Percentiles rank a stretch among this genome's conserved stretches.
Evolutionary conservation across 139 green algal species (phyloP).

Genomic region (Astrephomene gubernaculifera): DNA sequence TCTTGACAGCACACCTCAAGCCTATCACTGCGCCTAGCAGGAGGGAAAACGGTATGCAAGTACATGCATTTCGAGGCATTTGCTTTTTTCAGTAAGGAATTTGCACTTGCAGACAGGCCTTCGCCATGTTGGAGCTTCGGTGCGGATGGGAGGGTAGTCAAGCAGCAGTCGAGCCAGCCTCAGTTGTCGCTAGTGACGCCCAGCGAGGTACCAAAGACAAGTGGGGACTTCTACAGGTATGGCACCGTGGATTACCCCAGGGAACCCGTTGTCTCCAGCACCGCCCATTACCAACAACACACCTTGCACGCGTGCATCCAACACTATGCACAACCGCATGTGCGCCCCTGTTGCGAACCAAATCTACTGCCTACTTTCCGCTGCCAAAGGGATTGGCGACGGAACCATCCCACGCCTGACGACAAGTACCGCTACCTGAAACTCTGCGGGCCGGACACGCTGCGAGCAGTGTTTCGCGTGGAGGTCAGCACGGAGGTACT

Average conservation of each 20-base stretch:
- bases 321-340: too few relatives aligned
- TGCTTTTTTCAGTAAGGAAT: not conserved
- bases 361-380: too few relatives aligned
- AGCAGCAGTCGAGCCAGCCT: not conserved
- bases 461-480: conserved; percentile 55
- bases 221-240: conserved; percentile 48
- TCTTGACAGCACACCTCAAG: conserved; percentile 62
- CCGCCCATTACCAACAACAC: too few relatives aligned
- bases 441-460: conserved; percentile 33
- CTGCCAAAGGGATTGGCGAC: conserved; percentile 52
- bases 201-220: conserved; percentile 13
- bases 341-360: too few relatives aligned
- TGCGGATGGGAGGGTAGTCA: conserved; percentile 25
- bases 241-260: too few relatives aligned
- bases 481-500: conserved; percentile 55
- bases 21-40: conserved; percentile 47
- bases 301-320: too few relatives aligned
- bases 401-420: conserved; percentile 43
- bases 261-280: too few relatives aligned
- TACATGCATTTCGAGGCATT: not conserved
- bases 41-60: not conserved
- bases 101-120: conserved; percentile 13
- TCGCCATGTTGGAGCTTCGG: conserved; percentile 45
- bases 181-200: conserved; percentile 5
- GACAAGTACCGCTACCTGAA: conserved; percentile 55